phyloP scores from a whole-genome alignment of 495 filamentous ascomycete species.

The Tuber umbilicatum region DNA sequence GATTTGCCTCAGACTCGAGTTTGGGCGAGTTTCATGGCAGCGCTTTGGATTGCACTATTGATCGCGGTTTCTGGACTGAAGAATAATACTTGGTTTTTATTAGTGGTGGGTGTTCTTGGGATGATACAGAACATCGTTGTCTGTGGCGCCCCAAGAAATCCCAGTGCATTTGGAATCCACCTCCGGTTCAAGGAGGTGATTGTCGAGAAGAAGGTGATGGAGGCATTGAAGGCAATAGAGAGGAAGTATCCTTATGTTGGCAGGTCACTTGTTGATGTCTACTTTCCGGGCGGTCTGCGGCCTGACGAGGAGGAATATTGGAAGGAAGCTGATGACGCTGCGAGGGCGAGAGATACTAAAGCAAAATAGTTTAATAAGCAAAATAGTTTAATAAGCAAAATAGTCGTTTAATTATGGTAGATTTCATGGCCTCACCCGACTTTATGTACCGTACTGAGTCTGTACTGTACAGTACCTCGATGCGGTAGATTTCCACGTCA shows the following conservation, averaged over 20 bases:
- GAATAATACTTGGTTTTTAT: constrained; percentile 44
- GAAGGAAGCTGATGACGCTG: constrained; percentile 4
- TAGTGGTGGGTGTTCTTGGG: constrained; percentile 44
- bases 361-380: too few relatives aligned
- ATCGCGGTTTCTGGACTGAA: constrained; percentile 42
- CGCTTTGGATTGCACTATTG: constrained; percentile 44
- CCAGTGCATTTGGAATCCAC: constrained; percentile 41
- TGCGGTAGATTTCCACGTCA: background rate
- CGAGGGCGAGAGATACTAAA: background rate
- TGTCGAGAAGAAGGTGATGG: constrained; percentile 42
- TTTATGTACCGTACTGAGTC: background rate
- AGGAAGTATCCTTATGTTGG: constrained; percentile 40
- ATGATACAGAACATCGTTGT: constrained; percentile 47
- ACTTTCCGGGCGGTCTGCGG: constrained; percentile 42
- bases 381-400: too few relatives aligned
- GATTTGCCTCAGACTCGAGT: constrained; percentile 3
- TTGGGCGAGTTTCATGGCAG: constrained; percentile 22
- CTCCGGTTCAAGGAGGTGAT: constrained; percentile 37
- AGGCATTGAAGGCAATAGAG: constrained; percentile 41
- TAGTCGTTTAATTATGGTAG: background rate
- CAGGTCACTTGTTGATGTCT: constrained; percentile 37
- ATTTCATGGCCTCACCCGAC: background rate
- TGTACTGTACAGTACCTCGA: background rate
- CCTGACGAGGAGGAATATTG: constrained; percentile 11
- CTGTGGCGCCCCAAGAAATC: constrained; percentile 40